Evolutionary conservation across 495 filamentous ascomycete genomes (phyloP).

Genomic region (Bacidia rubella): DNA sequence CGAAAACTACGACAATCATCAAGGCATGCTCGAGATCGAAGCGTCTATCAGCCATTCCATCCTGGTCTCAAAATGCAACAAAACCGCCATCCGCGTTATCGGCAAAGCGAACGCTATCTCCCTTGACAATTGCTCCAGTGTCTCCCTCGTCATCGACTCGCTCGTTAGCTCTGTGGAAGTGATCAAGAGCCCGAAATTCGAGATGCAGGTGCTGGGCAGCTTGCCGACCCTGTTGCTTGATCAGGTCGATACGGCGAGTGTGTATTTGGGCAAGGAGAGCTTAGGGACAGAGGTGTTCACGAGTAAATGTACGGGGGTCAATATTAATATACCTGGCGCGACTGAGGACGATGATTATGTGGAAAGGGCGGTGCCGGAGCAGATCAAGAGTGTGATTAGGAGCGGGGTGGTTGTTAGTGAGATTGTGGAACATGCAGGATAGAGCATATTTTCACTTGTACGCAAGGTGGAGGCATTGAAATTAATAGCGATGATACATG

Average conservation of each 20-base stretch:
- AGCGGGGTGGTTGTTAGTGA: conserved; percentile 66
- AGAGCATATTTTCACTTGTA: too few species aligned
- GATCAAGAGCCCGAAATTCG: conserved; percentile 87
- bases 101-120: conserved; percentile 94
- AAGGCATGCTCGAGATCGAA: conserved; percentile 56
- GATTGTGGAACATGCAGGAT: conserved; percentile 82
- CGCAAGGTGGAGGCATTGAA: too few species aligned
- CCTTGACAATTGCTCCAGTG: conserved; percentile 74
- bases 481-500: too few species aligned
- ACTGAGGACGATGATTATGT: conserved; percentile 59
- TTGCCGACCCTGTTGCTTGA: conserved; percentile 82
- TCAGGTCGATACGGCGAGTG: conserved; percentile 76
- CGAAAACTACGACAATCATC: conserved; percentile 81
- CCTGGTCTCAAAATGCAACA: conserved; percentile 79
- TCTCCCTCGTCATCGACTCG: conserved; percentile 75
- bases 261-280: conserved; percentile 74
- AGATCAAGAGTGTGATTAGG: conserved; percentile 70
- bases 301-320: conserved; percentile 71
- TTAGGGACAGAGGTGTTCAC: conserved; percentile 68
- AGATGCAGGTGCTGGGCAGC: conserved; percentile 69
- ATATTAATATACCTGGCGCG: conserved; percentile 62
- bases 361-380: conserved; percentile 76
- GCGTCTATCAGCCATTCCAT: conserved; percentile 77
- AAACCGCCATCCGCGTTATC: conserved; percentile 74
- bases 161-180: conserved; percentile 85